Evolutionary conservation across 2,329 filamentous ascomycete species (phyloP).

Genomic region (Fusarium sp.): DNA sequence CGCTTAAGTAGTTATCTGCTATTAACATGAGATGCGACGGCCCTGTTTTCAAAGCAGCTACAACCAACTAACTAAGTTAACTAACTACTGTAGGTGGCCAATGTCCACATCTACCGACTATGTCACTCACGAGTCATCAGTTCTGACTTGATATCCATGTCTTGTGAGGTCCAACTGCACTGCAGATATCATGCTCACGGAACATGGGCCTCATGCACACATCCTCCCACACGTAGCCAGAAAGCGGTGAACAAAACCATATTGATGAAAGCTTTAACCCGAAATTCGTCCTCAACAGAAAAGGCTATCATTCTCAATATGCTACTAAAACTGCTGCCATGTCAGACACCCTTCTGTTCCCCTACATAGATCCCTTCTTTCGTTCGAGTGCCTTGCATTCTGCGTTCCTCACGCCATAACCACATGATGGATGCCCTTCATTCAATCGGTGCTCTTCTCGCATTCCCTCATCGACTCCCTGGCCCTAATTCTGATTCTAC

Average conservation of each 20-base stretch:
- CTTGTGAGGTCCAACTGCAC: conserved; percentile 4
- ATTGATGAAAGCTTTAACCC: not conserved
- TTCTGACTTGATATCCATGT: conserved; percentile 5
- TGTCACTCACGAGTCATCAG: not conserved
- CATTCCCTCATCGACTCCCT: not conserved
- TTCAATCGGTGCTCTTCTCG: not conserved
- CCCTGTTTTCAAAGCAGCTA: conserved; percentile 5
- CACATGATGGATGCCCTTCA: not conserved
- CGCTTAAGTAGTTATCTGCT: conserved; percentile 5
- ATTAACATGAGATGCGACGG: conserved; percentile 30
- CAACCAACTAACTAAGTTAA: not conserved
- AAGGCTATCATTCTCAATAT: not conserved
- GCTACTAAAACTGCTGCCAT: not conserved
- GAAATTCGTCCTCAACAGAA: not conserved
- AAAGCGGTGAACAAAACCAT: conserved; percentile 20
- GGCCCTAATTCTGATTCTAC: not conserved
- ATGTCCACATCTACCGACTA: not conserved
- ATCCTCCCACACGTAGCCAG: not conserved
- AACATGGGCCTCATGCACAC: not conserved
- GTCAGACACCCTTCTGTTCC: not conserved
- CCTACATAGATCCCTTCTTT: conserved; percentile 7
- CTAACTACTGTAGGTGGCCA: not conserved
- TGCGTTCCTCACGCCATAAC: conserved; percentile 27
- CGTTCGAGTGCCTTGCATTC: conserved; percentile 18
- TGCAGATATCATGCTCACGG: too few relatives aligned